Evolutionary conservation across 257 asterid genomes (phyloP).

Genomic region (Gentiana dahurica): DNA sequence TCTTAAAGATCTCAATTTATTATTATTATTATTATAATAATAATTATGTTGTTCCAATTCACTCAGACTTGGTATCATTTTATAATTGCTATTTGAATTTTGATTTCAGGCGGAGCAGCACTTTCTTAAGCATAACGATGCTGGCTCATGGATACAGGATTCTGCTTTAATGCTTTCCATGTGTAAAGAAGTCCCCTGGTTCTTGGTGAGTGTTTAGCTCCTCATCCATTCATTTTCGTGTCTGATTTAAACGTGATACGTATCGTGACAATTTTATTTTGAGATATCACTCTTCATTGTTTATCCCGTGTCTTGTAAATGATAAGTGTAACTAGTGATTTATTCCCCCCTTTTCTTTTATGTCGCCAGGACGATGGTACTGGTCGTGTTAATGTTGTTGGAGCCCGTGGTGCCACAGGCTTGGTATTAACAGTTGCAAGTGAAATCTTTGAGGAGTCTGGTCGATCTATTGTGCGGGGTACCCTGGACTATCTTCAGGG

Average conservation of each 20-base stretch:
- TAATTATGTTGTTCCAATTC: neutral
- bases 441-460: slow-evolving; percentile 94
- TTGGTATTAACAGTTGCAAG: slow-evolving; percentile 85
- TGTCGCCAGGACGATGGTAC: slow-evolving; percentile 77
- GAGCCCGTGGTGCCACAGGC: slow-evolving; percentile 96
- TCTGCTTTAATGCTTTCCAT: slow-evolving; percentile 94
- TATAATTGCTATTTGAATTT: slow-evolving; percentile 9
- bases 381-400: slow-evolving; percentile 78
- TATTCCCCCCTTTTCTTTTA: no score
- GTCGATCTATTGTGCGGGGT: slow-evolving; percentile 92
- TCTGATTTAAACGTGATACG: no score
- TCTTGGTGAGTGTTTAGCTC: slow-evolving; percentile 52
- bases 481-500: slow-evolving; percentile 96
- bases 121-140: slow-evolving; percentile 95
- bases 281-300: no score
- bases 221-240: neutral
- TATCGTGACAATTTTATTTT: no score
- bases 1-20: slow-evolving; percentile 2
- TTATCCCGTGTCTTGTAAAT: no score
- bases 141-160: slow-evolving; percentile 99
- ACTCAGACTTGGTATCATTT: neutral
- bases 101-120: slow-evolving; percentile 83
- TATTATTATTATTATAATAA: neutral
- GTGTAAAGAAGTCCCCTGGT: slow-evolving; percentile 99
- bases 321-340: no score